Base-by-base conservation (phyloP, 768 basidiomycete genomes). In the Tulasnella sp. region DNA sequence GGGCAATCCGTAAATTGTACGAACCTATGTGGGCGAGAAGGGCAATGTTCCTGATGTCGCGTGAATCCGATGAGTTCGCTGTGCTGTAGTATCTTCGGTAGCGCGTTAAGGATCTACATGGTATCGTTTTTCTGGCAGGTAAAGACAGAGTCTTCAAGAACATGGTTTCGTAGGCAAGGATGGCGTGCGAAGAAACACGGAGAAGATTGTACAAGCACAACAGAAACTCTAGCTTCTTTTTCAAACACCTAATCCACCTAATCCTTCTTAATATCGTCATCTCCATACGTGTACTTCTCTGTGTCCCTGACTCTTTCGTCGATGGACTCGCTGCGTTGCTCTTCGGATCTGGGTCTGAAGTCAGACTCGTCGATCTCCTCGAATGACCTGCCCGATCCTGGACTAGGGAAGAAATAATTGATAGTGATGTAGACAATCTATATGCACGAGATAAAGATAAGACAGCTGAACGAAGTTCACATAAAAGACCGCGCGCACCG, bases 21-120 rank as follows among this genome's bases (percentile, higher is more conserved):
- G 29, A 44, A 88, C 88, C 88, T 51, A 92, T 90, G 68, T 92
- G 89, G 44, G 89, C 89, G n/a, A 91, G 86, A 2, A 92, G 76
- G 15, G 89, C 89, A 70, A 92, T 84, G 67, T 91, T 92, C 44
- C 89, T 79, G 38, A 82, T 70, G 8, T 53, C 34, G 1, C 34
- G 19, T 2, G 60, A 24, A 45, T 61, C 59, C 27, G 11, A 29
- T 11, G 47, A 48, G 27, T n/a, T 48, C 19, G 27, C 47, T 48
- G 47, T 29, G 5, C 7, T 11, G n/a, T 48, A 29, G 11, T 11
- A 21, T 48, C 19, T 21, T 48, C 47, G 11, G 27, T 29, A 7
- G 21, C 27, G 7, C 27, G 7, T 48, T 48, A 19, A 43, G 19
- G 47, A 7, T 48, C 47, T 29, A 21, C 21, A 29, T 48, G 21